Percentiles rank a stretch among this genome's conserved stretches.
Evolutionary conservation across 257 asterid genomes (phyloP).

Genomic region (Solanum neorickii): DNA sequence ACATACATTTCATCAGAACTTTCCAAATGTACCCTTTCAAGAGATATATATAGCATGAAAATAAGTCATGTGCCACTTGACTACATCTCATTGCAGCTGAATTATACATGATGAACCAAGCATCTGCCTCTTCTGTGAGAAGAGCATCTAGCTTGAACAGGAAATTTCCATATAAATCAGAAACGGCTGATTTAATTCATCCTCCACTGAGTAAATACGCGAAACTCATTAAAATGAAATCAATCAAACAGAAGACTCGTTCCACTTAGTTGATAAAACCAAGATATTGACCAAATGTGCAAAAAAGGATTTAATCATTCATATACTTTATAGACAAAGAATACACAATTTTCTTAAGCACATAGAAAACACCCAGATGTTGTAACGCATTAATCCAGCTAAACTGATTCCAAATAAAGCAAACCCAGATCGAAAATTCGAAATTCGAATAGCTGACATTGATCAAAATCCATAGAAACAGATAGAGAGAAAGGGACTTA

Average conservation of each 20-base stretch:
- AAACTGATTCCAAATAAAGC: not conserved
- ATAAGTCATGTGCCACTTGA: not conserved
- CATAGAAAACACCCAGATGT: not conserved
- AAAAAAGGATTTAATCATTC: not conserved
- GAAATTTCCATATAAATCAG: not conserved
- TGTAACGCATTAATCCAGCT: not conserved
- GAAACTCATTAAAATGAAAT: not conserved
- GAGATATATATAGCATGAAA: not conserved
- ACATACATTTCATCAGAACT: not conserved
- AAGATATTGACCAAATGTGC: not conserved
- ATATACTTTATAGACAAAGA: not conserved
- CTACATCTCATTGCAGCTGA: not conserved
- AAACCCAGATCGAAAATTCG: not conserved
- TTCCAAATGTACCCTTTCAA: not conserved
- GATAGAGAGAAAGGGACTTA: slow-evolving; percentile 16
- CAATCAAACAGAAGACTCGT: slow-evolving; percentile 11
- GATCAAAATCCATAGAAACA: not conserved
- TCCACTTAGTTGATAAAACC: not conserved
- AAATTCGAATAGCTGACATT: not conserved
- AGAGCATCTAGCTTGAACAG: not conserved
- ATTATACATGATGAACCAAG: not conserved
- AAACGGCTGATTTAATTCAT: not conserved
- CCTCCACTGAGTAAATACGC: slow-evolving; percentile 4
- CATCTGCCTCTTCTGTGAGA: not conserved
- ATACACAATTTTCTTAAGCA: not conserved